Conservation (phyloP, 2,329 filamentous ascomycete species). For the Elsinoe necatrix region DNA sequence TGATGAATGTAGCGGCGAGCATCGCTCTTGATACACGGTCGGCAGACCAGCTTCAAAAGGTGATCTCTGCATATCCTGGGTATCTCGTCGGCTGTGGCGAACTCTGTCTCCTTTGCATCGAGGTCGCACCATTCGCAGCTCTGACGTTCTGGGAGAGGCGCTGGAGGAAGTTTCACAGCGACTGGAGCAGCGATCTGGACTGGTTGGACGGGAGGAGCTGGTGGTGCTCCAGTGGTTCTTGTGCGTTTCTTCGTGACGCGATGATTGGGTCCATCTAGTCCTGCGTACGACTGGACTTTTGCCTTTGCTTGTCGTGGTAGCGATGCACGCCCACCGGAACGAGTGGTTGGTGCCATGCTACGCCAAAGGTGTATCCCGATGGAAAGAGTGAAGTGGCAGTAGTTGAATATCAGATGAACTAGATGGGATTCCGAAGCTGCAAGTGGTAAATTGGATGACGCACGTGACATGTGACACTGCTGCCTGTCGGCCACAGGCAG, state of each 20-base stretch:
- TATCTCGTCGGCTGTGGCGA: not conserved
- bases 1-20: not conserved
- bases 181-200: not conserved
- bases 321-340: not conserved
- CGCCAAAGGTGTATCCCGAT: not conserved
- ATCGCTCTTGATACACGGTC: not conserved
- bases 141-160: too few species aligned
- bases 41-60: not conserved
- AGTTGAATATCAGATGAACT: not conserved
- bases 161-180: too few species aligned
- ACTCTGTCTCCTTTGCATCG: not conserved
- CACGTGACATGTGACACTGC: constrained; percentile 6
- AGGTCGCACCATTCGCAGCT: not conserved
- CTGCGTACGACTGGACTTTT: constrained; percentile 8
- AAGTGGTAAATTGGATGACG: not conserved
- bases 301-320: constrained; percentile 1
- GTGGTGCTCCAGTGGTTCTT: not conserved
- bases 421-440: not conserved
- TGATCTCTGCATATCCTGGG: not conserved
- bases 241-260: not conserved
- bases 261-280: not conserved
- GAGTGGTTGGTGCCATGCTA: not conserved
- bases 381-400: not conserved
- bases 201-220: not conserved
- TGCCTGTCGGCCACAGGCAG: not conserved